These are phyloP conservation scores for Sugiyamaella americana DNA, from an alignment of 805 yeast genomes.

Conservation along the genomic window DNA sequence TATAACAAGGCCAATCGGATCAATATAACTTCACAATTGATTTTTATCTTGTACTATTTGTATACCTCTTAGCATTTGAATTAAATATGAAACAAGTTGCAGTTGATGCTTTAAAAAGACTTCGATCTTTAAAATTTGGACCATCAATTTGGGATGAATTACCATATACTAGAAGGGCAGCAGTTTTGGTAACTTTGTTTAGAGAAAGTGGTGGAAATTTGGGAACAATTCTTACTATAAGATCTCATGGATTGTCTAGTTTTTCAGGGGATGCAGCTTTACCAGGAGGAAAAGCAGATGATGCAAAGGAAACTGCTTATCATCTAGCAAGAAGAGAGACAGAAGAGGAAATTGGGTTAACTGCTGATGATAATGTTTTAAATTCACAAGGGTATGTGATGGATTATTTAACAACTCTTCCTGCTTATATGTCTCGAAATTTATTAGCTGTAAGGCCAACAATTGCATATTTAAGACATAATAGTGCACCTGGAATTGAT, in stretches of 20 bases:
- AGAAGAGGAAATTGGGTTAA: conserved; percentile 77
- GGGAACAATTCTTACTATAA: conserved; percentile 68
- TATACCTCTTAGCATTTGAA: neutral
- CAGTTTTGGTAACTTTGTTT: conserved; percentile 71
- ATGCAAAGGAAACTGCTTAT: conserved; percentile 55
- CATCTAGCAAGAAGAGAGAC: conserved; percentile 77
- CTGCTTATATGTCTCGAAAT: conserved; percentile 77
- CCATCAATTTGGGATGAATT: conserved; percentile 43
- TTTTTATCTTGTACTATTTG: too few relatives aligned
- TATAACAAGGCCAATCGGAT: too few relatives aligned
- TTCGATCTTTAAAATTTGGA: conserved; percentile 5
- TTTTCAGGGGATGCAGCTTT: conserved; percentile 89
- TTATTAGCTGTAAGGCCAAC: conserved; percentile 80
- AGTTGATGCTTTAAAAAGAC: conserved; percentile 6
- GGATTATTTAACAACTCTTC: conserved; percentile 57
- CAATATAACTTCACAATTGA: too few relatives aligned
- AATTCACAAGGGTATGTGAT: conserved; percentile 44
- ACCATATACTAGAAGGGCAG: conserved; percentile 66
- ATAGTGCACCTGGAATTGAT: neutral
- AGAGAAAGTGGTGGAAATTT: conserved; percentile 59
- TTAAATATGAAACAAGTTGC: neutral
- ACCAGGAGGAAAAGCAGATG: conserved; percentile 92
- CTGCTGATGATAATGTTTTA: conserved; percentile 25
- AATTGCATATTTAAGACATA: conserved; percentile 25
- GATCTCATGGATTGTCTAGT: conserved; percentile 60